A percentile compares a stretch with the other conserved stretches of the same genome.
Conservation (phyloP, 2,329 filamentous ascomycete genomes). For the Mycosphaerelloides madeirae region DNA sequence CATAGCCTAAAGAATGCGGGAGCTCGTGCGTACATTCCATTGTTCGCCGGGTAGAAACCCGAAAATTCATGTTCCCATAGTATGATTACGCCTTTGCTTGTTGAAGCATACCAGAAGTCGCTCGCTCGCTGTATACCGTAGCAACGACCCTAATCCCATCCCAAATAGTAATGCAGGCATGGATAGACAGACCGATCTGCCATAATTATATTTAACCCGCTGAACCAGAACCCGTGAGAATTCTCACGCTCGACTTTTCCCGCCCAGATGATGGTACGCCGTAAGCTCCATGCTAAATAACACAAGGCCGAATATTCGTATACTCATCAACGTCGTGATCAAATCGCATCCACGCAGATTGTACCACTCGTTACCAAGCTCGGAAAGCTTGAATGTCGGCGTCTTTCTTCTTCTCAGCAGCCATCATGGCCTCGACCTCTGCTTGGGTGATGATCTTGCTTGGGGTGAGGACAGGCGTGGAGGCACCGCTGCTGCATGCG, state of each 20-base stretch:
- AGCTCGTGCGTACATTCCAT: too few species aligned
- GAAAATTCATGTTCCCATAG: too few species aligned
- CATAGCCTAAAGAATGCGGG: too few species aligned
- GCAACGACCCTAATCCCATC: too few species aligned
- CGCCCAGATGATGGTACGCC: background rate
- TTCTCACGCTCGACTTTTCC: too few species aligned
- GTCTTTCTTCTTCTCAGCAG: conserved; percentile 28
- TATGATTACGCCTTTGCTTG: conserved; percentile 5
- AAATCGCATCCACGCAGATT: background rate
- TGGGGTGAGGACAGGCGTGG: conserved; percentile 16
- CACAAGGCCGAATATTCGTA: background rate
- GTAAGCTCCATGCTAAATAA: background rate
- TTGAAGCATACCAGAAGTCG: background rate
- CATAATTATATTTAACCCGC: too few species aligned
- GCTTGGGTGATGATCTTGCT: conserved; percentile 20
- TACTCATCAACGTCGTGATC: background rate
- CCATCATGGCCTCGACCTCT: conserved; percentile 25
- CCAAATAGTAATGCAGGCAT: too few species aligned
- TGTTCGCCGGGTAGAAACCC: too few species aligned
- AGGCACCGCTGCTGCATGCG: conserved; percentile 10
- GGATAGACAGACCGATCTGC: background rate
- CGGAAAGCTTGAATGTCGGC: conserved; percentile 24
- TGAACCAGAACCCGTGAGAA: too few species aligned
- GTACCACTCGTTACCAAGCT: conserved; percentile 10
- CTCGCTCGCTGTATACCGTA: too few species aligned